phyloP scores from a whole-genome alignment of 2,329 filamentous ascomycete species.

The Talaromyces sp. region DNA sequence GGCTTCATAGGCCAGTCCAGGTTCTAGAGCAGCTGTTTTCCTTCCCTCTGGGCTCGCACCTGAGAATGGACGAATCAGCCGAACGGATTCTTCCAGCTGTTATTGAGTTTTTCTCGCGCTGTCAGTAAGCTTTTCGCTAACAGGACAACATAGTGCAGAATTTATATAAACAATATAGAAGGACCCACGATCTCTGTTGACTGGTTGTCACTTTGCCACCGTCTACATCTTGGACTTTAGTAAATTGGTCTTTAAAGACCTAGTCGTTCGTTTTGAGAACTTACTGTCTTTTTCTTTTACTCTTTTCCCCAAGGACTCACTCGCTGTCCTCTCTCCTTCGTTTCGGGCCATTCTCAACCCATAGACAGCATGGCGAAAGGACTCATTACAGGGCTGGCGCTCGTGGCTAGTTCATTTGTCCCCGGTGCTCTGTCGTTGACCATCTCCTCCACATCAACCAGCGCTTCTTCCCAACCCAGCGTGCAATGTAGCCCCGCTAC shows the following conservation, averaged over 20 bases:
- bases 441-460: neutral
- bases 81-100: neutral
- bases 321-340: neutral
- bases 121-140: neutral
- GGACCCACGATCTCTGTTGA: neutral
- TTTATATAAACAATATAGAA: neutral
- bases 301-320: neutral
- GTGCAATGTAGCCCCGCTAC: neutral
- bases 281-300: neutral
- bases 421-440: slow-evolving; percentile 1
- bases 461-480: neutral
- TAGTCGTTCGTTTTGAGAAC: neutral
- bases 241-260: slow-evolving; percentile 8
- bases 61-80: neutral
- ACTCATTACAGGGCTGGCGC: neutral
- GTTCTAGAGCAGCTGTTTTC: neutral
- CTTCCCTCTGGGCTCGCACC: neutral
- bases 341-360: neutral
- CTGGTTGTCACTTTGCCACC: neutral
- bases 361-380: neutral
- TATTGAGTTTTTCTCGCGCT: neutral
- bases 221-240: neutral
- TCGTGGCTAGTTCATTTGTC: neutral
- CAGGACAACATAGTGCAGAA: neutral
- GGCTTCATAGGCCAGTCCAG: neutral